Percentiles rank a stretch among this genome's conserved stretches.
phyloP scores from a whole-genome alignment of 2,329 filamentous ascomycete species.

The Cercospora janseana region DNA sequence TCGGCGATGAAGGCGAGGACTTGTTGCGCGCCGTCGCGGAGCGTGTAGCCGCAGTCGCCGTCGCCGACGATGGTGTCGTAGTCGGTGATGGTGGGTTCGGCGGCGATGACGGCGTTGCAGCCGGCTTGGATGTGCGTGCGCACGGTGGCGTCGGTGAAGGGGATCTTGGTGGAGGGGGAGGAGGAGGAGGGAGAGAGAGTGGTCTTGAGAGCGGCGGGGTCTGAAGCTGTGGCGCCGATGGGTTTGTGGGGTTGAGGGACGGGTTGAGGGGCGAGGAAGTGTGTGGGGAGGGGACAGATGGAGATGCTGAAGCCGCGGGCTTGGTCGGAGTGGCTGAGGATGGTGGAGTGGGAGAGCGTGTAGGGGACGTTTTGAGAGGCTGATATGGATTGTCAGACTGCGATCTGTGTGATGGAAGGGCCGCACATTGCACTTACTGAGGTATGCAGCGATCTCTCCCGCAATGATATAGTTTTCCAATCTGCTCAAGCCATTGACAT shows the following conservation, averaged over 20 bases:
- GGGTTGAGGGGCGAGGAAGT: constrained; percentile 31
- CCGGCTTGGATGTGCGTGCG: constrained; percentile 33
- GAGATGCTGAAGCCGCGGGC: constrained; percentile 39
- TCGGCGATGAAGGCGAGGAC: constrained; percentile 36
- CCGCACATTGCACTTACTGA: constrained; percentile 27
- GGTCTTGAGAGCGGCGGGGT: constrained; percentile 10
- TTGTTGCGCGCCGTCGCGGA: constrained; percentile 38
- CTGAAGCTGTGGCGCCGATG: constrained; percentile 14
- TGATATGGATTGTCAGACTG: constrained; percentile 17
- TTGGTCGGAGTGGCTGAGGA: constrained; percentile 32
- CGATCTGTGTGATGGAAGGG: background rate
- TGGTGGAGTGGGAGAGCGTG: constrained; percentile 37
- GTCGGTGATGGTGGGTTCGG: constrained; percentile 38
- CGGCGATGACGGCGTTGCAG: constrained; percentile 37
- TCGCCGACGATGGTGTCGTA: constrained; percentile 42
- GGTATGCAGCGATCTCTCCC: constrained; percentile 35
- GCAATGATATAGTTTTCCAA: constrained; percentile 41
- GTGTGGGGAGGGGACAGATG: constrained; percentile 31
- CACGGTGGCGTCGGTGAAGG: constrained; percentile 33
- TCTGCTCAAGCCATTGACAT: constrained; percentile 38
- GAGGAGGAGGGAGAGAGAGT: constrained; percentile 20
- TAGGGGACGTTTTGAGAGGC: constrained; percentile 34
- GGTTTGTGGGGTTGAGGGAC: constrained; percentile 27
- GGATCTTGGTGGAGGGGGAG: constrained; percentile 23
- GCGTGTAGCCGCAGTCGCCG: constrained; percentile 40